These are phyloP conservation scores for Phoma herbarum DNA, from an alignment of 2,329 filamentous ascomycete genomes.

Conservation along the genomic window DNA sequence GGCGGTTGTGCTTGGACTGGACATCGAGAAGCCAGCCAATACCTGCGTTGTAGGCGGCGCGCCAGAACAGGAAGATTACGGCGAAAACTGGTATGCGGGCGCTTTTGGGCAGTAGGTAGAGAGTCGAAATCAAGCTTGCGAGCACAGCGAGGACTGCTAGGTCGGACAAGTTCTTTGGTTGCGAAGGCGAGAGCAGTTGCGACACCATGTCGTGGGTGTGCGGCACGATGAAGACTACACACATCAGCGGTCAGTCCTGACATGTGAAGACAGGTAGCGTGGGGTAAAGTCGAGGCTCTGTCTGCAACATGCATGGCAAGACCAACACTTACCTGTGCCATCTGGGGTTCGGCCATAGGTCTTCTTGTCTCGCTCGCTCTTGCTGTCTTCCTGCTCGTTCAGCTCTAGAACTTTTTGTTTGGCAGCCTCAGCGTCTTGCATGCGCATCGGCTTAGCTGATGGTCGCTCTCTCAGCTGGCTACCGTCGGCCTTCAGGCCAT, in stretches of 20 bases:
- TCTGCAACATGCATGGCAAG: neutral
- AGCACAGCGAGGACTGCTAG: constrained; percentile 80
- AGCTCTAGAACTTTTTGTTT: constrained; percentile 59
- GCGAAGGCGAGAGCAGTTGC: constrained; percentile 89
- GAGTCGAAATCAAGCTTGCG: constrained; percentile 74
- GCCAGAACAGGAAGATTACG: constrained; percentile 88
- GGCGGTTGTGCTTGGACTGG: constrained; percentile 86
- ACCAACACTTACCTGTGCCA: constrained; percentile 76
- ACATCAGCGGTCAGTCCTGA: constrained; percentile 29
- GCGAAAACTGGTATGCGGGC: constrained; percentile 82
- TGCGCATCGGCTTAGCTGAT: constrained; percentile 40
- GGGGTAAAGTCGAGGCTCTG: constrained; percentile 1
- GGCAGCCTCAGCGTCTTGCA: constrained; percentile 49
- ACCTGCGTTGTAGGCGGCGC: constrained; percentile 89
- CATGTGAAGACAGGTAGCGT: constrained; percentile 8
- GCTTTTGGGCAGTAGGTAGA: constrained; percentile 74
- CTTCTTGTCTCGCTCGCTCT: constrained; percentile 68
- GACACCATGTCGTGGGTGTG: constrained; percentile 99
- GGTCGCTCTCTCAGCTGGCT: constrained; percentile 44
- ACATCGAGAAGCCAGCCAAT: constrained; percentile 89
- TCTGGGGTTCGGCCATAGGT: constrained; percentile 92
- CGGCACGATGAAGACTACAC: constrained; percentile 89
- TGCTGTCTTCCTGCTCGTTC: constrained; percentile 58
- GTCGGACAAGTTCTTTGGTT: constrained; percentile 95
- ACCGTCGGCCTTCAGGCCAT: constrained; percentile 34